phyloP scores from a whole-genome alignment of 2,329 filamentous ascomycete species.

The Amylocarpus encephaloides region DNA sequence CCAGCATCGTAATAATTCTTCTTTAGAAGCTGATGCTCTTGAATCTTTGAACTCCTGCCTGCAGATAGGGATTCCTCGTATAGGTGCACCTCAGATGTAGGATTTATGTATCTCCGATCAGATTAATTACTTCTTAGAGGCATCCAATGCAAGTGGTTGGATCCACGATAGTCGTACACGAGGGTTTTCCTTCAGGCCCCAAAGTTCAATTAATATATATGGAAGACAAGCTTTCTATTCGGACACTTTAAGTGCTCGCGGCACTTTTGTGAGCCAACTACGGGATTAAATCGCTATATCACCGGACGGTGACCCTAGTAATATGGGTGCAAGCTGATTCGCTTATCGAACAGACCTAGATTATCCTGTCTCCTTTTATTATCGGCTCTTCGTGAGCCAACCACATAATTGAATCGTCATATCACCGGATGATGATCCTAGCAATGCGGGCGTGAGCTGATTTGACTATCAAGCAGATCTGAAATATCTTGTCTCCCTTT shows the following conservation, averaged over 20 bases:
- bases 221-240: constrained; percentile 1
- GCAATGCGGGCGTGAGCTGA: constrained; percentile 2
- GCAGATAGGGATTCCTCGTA: too few relatives aligned
- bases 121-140: too few relatives aligned
- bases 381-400: not conserved
- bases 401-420: constrained; percentile 6
- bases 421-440: constrained; percentile 8
- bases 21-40: too few relatives aligned
- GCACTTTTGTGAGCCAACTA: not conserved
- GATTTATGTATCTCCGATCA: too few relatives aligned
- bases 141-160: too few relatives aligned
- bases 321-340: not conserved
- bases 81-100: too few relatives aligned
- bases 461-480: constrained; percentile 7
- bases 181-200: too few relatives aligned
- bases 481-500: constrained; percentile 1
- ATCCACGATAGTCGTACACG: too few relatives aligned
- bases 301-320: not conserved
- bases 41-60: too few relatives aligned
- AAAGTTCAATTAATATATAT: too few relatives aligned
- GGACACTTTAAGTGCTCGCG: not conserved
- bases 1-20: too few relatives aligned
- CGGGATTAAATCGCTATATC: not conserved
- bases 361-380: not conserved
- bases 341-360: not conserved